Conservation (phyloP, 768 basidiomycete species). For the Lentinula detonsa region DNA sequence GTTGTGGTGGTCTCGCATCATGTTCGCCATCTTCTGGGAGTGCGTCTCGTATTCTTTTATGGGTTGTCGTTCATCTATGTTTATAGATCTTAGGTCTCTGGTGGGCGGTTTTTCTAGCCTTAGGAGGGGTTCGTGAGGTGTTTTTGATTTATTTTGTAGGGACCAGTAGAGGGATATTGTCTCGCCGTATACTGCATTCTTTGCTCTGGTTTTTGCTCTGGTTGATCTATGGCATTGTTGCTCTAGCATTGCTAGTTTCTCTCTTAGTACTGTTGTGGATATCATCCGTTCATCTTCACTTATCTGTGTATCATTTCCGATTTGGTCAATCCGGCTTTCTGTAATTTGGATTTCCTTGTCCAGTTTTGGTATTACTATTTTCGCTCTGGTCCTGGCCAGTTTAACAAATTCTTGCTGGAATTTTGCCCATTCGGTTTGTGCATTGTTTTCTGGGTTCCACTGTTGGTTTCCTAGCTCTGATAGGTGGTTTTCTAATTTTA, state of each 20-base stretch:
- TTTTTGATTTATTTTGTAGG: not conserved
- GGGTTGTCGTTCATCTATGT: too few species aligned
- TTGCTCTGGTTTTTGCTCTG: too few species aligned
- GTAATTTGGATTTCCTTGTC: not conserved
- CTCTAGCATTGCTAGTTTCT: not conserved
- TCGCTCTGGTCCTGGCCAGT: not conserved
- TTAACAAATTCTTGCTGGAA: not conserved
- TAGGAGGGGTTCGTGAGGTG: conserved; percentile 16
- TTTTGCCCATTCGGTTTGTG: not conserved
- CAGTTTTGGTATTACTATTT: not conserved
- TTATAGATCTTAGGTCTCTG: conserved; percentile 7
- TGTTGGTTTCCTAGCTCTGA: not conserved
- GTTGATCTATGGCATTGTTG: too few species aligned
- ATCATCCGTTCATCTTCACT: not conserved
- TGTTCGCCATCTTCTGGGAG: not conserved
- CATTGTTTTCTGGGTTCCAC: not conserved
- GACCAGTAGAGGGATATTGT: conserved; percentile 16
- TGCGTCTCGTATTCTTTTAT: not conserved
- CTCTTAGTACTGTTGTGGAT: not conserved
- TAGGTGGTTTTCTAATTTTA: not conserved
- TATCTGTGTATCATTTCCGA: not conserved
- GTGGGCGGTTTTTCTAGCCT: conserved; percentile 8
- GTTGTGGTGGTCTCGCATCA: not conserved
- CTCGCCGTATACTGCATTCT: not conserved
- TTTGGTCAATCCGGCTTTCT: not conserved